These are phyloP conservation scores for Suillus occidentalis DNA, from an alignment of 768 basidiomycete genomes.

Conservation along the genomic window DNA sequence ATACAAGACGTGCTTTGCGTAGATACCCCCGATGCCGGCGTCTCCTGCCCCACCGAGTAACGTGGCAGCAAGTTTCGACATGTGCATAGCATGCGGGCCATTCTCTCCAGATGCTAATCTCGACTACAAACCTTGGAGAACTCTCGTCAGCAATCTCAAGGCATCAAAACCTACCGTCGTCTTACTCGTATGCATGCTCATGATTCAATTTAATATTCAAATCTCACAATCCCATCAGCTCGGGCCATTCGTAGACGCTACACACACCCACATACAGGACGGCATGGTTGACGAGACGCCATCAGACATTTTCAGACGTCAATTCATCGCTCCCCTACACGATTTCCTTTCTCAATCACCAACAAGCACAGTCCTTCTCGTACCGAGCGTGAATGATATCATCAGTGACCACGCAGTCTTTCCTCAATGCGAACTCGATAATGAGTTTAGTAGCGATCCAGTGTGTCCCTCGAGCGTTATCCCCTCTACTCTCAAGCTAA, in stretches of 20 bases:
- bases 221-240: constrained; percentile 46
- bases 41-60: constrained; percentile 37
- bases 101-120: constrained; percentile 81
- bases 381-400: constrained; percentile 84
- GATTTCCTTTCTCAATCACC: constrained; percentile 61
- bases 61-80: constrained; percentile 51
- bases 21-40: constrained; percentile 66
- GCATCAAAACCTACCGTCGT: constrained; percentile 70
- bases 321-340: constrained; percentile 58
- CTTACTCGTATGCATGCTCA: constrained; percentile 57
- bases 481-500: background rate
- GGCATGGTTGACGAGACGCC: constrained; percentile 75
- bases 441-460: constrained; percentile 44
- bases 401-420: constrained; percentile 78
- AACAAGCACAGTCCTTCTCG: constrained; percentile 68
- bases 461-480: constrained; percentile 37
- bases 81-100: constrained; percentile 82
- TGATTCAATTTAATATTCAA: constrained; percentile 4
- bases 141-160: constrained; percentile 62
- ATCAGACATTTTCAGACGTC: constrained; percentile 61
- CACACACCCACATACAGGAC: constrained; percentile 69
- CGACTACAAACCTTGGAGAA: constrained; percentile 67
- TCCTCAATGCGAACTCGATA: constrained; percentile 72
- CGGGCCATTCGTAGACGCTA: constrained; percentile 87
- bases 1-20: background rate